These are phyloP conservation scores for Ulota crispa DNA, from an alignment of 225 moss, liverwort and hornwort genomes.

Conservation along the genomic window DNA sequence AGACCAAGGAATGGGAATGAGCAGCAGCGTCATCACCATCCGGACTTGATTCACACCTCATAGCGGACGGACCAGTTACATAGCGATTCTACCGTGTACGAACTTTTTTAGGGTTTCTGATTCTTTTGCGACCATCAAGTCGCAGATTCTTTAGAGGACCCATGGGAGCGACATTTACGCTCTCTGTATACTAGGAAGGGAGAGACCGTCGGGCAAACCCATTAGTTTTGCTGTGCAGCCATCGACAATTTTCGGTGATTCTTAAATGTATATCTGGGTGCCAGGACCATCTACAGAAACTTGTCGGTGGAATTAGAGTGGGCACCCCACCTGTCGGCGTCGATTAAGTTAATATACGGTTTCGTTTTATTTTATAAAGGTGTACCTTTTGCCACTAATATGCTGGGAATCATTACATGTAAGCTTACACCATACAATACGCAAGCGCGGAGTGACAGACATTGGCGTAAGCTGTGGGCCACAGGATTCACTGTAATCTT, in stretches of 20 bases:
- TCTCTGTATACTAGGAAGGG: background rate
- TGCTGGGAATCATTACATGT: too few species aligned
- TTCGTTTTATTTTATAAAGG: too few species aligned
- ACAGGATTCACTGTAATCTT: too few species aligned
- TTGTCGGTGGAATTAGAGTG: too few species aligned
- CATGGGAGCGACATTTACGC: background rate
- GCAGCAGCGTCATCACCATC: constrained; percentile 21
- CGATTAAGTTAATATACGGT: too few species aligned
- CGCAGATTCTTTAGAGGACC: background rate
- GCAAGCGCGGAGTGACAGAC: too few species aligned
- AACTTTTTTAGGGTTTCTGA: background rate
- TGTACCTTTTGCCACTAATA: too few species aligned
- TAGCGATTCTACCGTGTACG: background rate
- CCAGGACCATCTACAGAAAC: background rate
- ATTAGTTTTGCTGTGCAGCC: background rate
- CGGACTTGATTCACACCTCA: background rate
- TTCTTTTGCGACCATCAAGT: background rate
- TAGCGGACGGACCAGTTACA: too few species aligned
- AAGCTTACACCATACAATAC: too few species aligned
- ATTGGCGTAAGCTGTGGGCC: too few species aligned
- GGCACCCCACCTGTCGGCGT: too few species aligned
- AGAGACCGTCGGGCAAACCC: background rate
- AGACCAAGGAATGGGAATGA: background rate
- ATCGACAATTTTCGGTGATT: background rate
- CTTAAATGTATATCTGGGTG: background rate